Conservation (phyloP, 2,329 filamentous ascomycete species). For the Reticulascus tulasneorum region DNA sequence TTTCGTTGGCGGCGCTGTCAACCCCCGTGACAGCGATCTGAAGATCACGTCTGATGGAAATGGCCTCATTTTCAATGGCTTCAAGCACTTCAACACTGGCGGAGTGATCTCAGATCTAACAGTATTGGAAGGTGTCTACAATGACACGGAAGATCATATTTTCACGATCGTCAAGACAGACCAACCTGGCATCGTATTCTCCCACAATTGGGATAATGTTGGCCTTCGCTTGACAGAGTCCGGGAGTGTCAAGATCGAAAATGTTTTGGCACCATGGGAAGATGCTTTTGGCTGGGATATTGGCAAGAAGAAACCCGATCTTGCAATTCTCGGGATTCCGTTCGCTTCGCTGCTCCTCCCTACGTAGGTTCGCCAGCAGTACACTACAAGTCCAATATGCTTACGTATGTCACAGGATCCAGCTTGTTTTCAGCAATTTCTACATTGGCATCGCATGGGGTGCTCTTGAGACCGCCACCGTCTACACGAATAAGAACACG, state of each 20-base stretch:
- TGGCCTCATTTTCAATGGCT: slow-evolving; percentile 54
- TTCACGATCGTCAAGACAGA: slow-evolving; percentile 57
- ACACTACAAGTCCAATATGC: not conserved
- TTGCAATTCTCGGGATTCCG: slow-evolving; percentile 45
- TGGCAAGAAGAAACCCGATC: slow-evolving; percentile 44
- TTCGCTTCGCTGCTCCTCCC: slow-evolving; percentile 57
- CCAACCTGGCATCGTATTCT: slow-evolving; percentile 54
- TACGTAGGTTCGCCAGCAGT: slow-evolving; percentile 31
- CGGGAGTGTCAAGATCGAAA: slow-evolving; percentile 56
- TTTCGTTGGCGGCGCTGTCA: slow-evolving; percentile 63
- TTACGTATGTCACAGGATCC: slow-evolving; percentile 39
- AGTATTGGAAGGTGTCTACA: slow-evolving; percentile 59
- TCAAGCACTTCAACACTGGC: slow-evolving; percentile 65
- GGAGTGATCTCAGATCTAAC: slow-evolving; percentile 64
- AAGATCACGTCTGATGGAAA: slow-evolving; percentile 52
- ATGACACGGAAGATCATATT: slow-evolving; percentile 55
- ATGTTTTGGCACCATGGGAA: slow-evolving; percentile 52
- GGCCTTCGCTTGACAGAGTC: slow-evolving; percentile 62
- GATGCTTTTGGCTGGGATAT: slow-evolving; percentile 61
- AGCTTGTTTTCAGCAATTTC: slow-evolving; percentile 64
- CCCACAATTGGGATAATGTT: slow-evolving; percentile 63
- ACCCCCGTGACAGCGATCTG: slow-evolving; percentile 60
- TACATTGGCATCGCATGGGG: slow-evolving; percentile 61
- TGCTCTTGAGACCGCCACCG: slow-evolving; percentile 48
- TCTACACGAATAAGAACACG: slow-evolving; percentile 54